phyloP scores from a whole-genome alignment of 495 filamentous ascomycete genomes.

The Parathielavia hyrcaniae region DNA sequence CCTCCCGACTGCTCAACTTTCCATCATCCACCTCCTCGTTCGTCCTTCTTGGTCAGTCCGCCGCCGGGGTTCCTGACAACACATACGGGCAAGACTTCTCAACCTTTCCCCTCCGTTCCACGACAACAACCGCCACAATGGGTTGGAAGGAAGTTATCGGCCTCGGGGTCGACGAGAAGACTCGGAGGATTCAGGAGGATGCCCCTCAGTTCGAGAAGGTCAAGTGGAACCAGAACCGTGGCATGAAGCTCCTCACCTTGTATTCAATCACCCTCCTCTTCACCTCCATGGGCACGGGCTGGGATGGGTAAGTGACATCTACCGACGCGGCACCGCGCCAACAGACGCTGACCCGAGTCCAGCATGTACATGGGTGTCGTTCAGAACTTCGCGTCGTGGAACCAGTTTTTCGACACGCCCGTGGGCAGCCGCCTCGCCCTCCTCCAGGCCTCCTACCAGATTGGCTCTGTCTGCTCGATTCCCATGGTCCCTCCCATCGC shows the following conservation, averaged over 20 bases:
- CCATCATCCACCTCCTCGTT: too few species aligned
- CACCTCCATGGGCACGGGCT: constrained; percentile 59
- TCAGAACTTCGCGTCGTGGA: constrained; percentile 49
- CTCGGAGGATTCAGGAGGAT: too few species aligned
- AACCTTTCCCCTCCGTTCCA: too few species aligned
- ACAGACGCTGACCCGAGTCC: neutral
- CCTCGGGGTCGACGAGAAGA: constrained; percentile 31
- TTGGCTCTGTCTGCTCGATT: constrained; percentile 58
- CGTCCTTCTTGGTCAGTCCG: too few species aligned
- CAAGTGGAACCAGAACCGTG: constrained; percentile 54
- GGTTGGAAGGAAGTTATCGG: too few species aligned
- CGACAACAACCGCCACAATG: too few species aligned
- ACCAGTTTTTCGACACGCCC: constrained; percentile 49
- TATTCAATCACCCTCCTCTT: constrained; percentile 53
- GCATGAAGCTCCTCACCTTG: constrained; percentile 57
- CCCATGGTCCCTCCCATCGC: constrained; percentile 58
- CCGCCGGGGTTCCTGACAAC: too few species aligned
- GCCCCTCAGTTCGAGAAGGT: constrained; percentile 54
- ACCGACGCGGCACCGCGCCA: too few species aligned
- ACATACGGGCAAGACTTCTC: too few species aligned
- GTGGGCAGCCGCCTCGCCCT: constrained; percentile 50
- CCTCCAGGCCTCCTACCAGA: constrained; percentile 61
- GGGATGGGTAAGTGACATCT: constrained; percentile 58
- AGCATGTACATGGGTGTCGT: constrained; percentile 53
- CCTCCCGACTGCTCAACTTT: too few species aligned